Percentiles rank a stretch among this genome's conserved stretches.
phyloP scores from a whole-genome alignment of 495 filamentous ascomycete species.

The Xylaria longipes region DNA sequence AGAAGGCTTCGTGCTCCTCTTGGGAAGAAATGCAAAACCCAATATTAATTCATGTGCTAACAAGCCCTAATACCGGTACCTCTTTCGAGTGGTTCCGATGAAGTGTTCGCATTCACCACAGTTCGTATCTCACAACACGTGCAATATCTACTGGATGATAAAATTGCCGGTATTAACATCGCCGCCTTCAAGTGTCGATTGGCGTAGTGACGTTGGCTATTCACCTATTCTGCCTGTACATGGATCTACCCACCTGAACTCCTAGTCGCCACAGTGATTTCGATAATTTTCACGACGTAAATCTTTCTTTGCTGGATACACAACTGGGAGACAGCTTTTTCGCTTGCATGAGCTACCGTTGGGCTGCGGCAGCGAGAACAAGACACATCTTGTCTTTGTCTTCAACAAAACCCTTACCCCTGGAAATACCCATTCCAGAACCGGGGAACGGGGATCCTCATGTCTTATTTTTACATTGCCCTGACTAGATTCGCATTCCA shows the following conservation, averaged over 20 bases:
- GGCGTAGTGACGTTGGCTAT: neutral
- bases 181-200: neutral
- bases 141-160: neutral
- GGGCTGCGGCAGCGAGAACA: too few relatives aligned
- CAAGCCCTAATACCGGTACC: neutral
- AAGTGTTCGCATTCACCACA: neutral
- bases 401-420: too few relatives aligned
- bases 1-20: neutral
- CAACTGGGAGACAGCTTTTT: too few relatives aligned
- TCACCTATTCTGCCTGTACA: too few relatives aligned
- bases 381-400: too few relatives aligned
- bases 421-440: neutral
- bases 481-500: neutral
- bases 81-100: neutral
- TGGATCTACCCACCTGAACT: too few relatives aligned
- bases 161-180: neutral
- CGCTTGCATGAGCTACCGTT: too few relatives aligned
- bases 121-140: neutral
- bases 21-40: neutral
- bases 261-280: too few relatives aligned
- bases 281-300: too few relatives aligned
- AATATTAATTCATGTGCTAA: neutral
- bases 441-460: neutral
- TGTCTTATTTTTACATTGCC: neutral
- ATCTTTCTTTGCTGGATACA: too few relatives aligned